Conservation (phyloP, 2,329 filamentous ascomycete species). For the Alternaria rosae region DNA sequence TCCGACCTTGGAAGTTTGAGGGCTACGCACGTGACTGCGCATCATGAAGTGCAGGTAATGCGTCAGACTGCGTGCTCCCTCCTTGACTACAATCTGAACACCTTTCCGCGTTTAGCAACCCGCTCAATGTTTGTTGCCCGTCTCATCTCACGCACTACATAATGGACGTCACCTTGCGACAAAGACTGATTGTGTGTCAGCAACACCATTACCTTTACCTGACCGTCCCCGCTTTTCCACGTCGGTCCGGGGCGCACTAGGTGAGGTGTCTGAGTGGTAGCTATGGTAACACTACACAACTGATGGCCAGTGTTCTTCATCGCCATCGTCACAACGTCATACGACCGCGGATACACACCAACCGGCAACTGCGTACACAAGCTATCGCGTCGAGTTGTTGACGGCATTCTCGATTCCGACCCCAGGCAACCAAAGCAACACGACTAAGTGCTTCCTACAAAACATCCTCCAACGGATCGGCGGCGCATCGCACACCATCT, state of each 20-base stretch:
- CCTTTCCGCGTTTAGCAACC: neutral
- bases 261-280: neutral
- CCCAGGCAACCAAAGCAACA: neutral
- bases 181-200: neutral
- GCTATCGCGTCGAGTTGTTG: neutral
- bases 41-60: neutral
- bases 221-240: neutral
- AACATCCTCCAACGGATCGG: neutral
- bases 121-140: neutral
- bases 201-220: constrained; percentile 8
- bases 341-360: neutral
- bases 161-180: too few species aligned
- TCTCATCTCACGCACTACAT: neutral
- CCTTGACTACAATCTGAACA: neutral
- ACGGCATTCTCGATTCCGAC: neutral
- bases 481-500: neutral
- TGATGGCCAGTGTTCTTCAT: neutral
- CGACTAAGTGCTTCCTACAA: neutral
- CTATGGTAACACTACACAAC: neutral
- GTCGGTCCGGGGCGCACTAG: neutral
- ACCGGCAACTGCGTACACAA: neutral
- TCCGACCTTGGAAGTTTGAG: too few species aligned
- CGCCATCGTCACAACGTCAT: neutral
- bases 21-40: neutral
- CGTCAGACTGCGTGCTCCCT: neutral